Base-by-base conservation (phyloP, 176 grass and related monocot species). In the Hordeum marinum region DNA sequence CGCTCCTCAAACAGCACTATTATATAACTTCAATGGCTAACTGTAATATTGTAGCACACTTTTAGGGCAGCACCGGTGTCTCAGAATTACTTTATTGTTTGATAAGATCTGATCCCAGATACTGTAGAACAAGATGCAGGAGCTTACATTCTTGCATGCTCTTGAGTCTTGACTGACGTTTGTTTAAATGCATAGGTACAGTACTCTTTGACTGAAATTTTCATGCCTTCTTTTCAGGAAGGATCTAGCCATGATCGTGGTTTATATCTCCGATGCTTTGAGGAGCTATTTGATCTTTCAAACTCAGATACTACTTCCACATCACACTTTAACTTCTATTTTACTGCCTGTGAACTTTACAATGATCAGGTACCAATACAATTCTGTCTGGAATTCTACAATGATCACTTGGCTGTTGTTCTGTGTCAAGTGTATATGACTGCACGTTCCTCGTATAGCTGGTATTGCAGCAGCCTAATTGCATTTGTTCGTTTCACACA, bases 201-300 rank as follows among this genome's bases (percentile, higher is more conserved):
- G 7, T 15, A 29, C 35, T 32, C 20, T 84, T 83, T 62, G 52
- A 67, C 35, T 65, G 71, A 65, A 55, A 75, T 42, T 78, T 83
- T 13, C 75, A 39, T 90, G 34, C 71, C 27, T 73, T 72, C 24
- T 85, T 84, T 90, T 69, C 93, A 98, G 96, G 96, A 98, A 98
- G 96, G 96, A 87, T 95, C 96, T 67, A 95, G 80, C 85, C 96
- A 95, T 62, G 93, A 98, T 63, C 93, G 96, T 79, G 96, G 96
- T 75, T 87, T 98, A 65, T 98, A 98, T 85, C 84, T 94, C 57
- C 88, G 93, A 54, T 84, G 89, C 59, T 98, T 98, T 88, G 96
- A 98, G 79, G 96, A 98, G 76, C 82, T 98, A 21, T 98, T 98
- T 86, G 96, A 98, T 85, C 91, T 98, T 75, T 95, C 93, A 81